These are phyloP conservation scores for Hypoxylon trugodes DNA, from an alignment of 495 filamentous ascomycete species.

Conservation along the genomic window DNA sequence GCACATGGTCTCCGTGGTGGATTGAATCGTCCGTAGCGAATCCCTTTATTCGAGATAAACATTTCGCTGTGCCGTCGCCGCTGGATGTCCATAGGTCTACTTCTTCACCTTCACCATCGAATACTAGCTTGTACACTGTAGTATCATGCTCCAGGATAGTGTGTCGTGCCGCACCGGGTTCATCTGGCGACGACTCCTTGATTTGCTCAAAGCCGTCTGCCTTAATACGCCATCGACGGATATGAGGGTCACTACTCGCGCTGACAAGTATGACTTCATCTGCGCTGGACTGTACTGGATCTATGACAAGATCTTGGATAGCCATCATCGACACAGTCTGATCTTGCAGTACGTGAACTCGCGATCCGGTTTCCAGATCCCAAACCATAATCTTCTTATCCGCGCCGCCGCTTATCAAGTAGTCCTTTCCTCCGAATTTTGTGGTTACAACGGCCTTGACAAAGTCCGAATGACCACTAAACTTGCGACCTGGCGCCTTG, in stretches of 20 bases:
- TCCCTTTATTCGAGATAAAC: conserved; percentile 68
- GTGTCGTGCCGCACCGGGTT: conserved; percentile 54
- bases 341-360: conserved; percentile 76
- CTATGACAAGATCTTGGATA: conserved; percentile 76
- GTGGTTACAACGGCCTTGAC: conserved; percentile 77
- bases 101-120: conserved; percentile 65
- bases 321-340: conserved; percentile 72
- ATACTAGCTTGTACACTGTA: conserved; percentile 79
- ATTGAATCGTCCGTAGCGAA: conserved; percentile 77
- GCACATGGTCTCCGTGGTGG: conserved; percentile 86
- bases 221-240: conserved; percentile 73
- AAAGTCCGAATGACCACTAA: conserved; percentile 87
- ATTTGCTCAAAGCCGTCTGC: conserved; percentile 56
- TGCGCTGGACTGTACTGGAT: conserved; percentile 62
- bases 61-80: conserved; percentile 83
- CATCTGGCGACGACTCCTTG: conserved; percentile 46
- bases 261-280: conserved; percentile 71
- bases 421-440: conserved; percentile 63
- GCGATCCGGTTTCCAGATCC: conserved; percentile 71
- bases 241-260: conserved; percentile 84
- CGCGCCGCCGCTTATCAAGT: conserved; percentile 84
- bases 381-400: conserved; percentile 89
- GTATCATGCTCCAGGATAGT: conserved; percentile 87
- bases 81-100: conserved; percentile 90
- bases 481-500: conserved; percentile 60